Evolutionary conservation across 768 basidiomycete genomes (phyloP), one percentile per base, ranked within the genome.

Genomic region (Cyclocybe cylindracea): DNA sequence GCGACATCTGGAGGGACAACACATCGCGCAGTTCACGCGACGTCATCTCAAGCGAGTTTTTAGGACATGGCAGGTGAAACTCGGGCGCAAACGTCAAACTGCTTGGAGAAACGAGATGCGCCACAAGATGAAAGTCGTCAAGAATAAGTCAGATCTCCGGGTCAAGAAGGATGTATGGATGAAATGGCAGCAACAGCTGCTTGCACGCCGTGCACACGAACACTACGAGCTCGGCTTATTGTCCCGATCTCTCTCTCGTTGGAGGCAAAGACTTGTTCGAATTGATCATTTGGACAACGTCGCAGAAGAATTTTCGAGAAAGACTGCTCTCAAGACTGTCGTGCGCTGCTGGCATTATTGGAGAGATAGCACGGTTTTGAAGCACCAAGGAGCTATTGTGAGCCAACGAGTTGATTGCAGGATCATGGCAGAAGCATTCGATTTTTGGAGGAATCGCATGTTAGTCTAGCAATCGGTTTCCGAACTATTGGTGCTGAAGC

Each of bases 71-170:
- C 78, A 75, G 52, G 56, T 61, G 24, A 80, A 70, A 55, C 65
- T 82, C 4, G 80, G 76, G 55, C 76, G 82, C 59, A 83, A 75
- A 59, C 74, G 78, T 60, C 83, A 85, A 60, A 62, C 71, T 18
- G 73, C 75, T 50, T 89, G 86, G 86, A 78, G 84, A 31, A 70
- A 79, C 43, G 85, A 80, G 45, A 90, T 90, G 87, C 85, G 87
- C 29, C 59, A 70, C 55, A 86, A 80, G 62, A 89, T 90, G 83
- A 83, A 80, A 60, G 63, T 67, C 9, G 70, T 87, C 33, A 81
- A 80, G 56, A 80, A 80, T 53, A 82, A 71, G 53, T 76, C 77
- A 50, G 85, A 88, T 29, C 51, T 59, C 5, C 77, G 78, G 58
- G 61, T 89, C 40, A 65, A 75, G 59, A 79, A 72, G 57, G 79